Base-by-base conservation (phyloP, 495 filamentous ascomycete species). In the Lentithecium fluviatile region DNA sequence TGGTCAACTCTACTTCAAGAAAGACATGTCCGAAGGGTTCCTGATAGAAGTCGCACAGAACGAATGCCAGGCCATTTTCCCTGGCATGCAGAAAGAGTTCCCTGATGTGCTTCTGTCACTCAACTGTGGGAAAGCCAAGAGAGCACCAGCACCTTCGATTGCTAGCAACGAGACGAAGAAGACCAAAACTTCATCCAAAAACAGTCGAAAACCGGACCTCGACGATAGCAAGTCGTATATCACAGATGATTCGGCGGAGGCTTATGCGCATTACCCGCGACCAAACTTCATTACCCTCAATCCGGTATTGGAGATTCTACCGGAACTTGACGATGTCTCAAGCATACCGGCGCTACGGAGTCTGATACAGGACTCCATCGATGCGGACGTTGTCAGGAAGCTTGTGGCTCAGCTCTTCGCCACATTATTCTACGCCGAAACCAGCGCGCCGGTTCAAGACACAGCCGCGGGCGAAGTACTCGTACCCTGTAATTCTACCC, bases 331-430 rank as follows among this genome's bases (percentile, higher is more conserved):
- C 36, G 58, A 62, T 40, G 21, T 62, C 6, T 23, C 58, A 1
- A 45, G 19, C 6, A 62, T 62, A 12, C 23, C 32, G 0, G 20
- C 19, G 12, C 32, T 58, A 21, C 56, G 50, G 42, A 23, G 25
- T 25, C 17, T 58, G 3, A 54, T 62, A 15, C 58, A 23, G 13
- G 51, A 62, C 32, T 25, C 37, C 4, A 53, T 43, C n/a, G 51
- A 62, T 26, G 6, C 42, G 6, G 38, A 6, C 15, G 37, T 54
- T 8, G 42, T 62, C 17, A 45, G 13, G 11, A 49, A 47, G 19
- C 49, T 62, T 12, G 58, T 47, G 2, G 50, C 58, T 1, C 58
- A 53, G 29, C 58, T 62, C 10, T 62, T 62, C 42, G 58, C 58
- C 21, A 54, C 43, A 1, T 50, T 62, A 10, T 62, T 62, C 51